A percentile compares a stretch with the other conserved stretches of the same genome.
Conservation (phyloP, 1,139 yeast species). For the Kodamaea suecica region DNA sequence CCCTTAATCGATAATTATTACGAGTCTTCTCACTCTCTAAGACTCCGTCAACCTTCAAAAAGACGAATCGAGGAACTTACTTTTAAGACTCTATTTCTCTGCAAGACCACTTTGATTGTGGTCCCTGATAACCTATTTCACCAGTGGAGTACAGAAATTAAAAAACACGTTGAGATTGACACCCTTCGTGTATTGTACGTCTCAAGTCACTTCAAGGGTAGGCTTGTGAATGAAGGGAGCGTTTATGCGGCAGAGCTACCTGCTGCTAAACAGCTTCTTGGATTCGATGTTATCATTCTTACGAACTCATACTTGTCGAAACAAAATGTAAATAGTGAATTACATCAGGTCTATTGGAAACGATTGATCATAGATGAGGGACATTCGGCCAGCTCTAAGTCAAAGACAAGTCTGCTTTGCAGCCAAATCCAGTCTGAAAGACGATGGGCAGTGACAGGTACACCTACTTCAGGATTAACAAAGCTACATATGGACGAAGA, state of each 20-base stretch:
- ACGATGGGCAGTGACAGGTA: conserved; percentile 73
- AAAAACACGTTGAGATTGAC: conserved; percentile 47
- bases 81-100: conserved; percentile 30
- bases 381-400: conserved; percentile 54
- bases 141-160: conserved; percentile 62
- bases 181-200: conserved; percentile 36
- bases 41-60: conserved; percentile 17
- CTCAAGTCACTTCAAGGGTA: conserved; percentile 30
- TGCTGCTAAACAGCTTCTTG: conserved; percentile 31
- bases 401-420: conserved; percentile 48
- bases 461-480: conserved; percentile 70
- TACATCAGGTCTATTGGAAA: conserved; percentile 58
- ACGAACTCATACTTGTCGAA: conserved; percentile 45
- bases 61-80: conserved; percentile 10
- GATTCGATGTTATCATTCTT: conserved; percentile 52
- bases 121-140: conserved; percentile 65
- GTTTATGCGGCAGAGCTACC: conserved; percentile 24
- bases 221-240: conserved; percentile 11
- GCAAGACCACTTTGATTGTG: conserved; percentile 56
- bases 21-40: conserved; percentile 19
- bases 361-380: conserved; percentile 74
- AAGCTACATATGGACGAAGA: conserved; percentile 54
- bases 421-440: conserved; percentile 52
- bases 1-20: conserved; percentile 23
- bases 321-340: conserved; percentile 31